These are phyloP conservation scores for Telopea speciosissima DNA, from an alignment of 177 flowering plant genomes.

Conservation along the genomic window DNA sequence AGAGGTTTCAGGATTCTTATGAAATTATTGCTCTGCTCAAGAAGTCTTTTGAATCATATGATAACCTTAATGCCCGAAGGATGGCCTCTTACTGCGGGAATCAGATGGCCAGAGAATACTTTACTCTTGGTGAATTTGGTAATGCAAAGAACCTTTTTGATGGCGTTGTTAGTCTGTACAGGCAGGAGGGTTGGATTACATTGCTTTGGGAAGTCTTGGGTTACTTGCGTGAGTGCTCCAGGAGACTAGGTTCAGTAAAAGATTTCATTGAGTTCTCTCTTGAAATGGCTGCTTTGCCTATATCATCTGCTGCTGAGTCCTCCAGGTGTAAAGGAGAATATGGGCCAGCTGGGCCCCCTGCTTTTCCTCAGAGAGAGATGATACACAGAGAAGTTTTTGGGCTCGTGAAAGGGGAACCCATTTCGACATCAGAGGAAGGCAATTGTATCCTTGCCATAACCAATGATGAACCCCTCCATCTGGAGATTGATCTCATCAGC, in stretches of 20 bases:
- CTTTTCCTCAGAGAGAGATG: slow-evolving; percentile 44
- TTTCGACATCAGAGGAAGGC: slow-evolving; percentile 23
- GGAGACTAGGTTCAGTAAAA: slow-evolving; percentile 41
- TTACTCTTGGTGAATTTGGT: slow-evolving; percentile 42
- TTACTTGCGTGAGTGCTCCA: slow-evolving; percentile 81
- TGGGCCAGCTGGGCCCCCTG: slow-evolving; percentile 77
- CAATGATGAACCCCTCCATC: slow-evolving; percentile 53
- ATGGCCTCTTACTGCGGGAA: slow-evolving; percentile 66
- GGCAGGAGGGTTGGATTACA: slow-evolving; percentile 86
- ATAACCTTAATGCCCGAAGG: slow-evolving; percentile 47
- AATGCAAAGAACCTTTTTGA: slow-evolving; percentile 70
- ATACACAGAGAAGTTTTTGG: slow-evolving; percentile 69
- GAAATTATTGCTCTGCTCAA: slow-evolving; percentile 85
- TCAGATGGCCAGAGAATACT: slow-evolving; percentile 82
- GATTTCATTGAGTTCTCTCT: slow-evolving; percentile 87
- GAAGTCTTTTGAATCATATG: slow-evolving; percentile 63
- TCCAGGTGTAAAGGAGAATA: slow-evolving; percentile 35
- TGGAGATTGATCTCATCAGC: slow-evolving; percentile 92
- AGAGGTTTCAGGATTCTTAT: slow-evolving; percentile 78
- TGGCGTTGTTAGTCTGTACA: slow-evolving; percentile 51
- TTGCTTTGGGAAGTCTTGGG: slow-evolving; percentile 91
- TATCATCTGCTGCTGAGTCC: slow-evolving; percentile 28
- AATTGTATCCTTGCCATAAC: slow-evolving; percentile 26
- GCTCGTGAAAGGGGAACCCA: slow-evolving; percentile 44
- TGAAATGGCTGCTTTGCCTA: slow-evolving; percentile 96